Evolutionary conservation across 2,329 filamentous ascomycete genomes (phyloP), one percentile per base, ranked within the genome.

Genomic region (Scolecobasidium constrictum): DNA sequence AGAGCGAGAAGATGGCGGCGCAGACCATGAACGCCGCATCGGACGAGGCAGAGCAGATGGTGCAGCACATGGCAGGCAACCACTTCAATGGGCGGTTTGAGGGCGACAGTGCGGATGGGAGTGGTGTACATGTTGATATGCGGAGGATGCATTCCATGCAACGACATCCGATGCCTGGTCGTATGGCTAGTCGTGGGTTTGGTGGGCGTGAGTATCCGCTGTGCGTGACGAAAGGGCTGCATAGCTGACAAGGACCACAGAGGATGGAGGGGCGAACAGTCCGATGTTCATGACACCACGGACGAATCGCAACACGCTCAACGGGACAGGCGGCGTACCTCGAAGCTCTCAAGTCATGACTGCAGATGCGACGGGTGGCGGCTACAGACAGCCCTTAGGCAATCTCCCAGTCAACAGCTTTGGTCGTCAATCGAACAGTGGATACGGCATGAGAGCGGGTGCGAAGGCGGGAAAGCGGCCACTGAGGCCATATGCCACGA

Each of bases 351-450:
- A 47, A 5, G 50, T 50, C 13, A 44, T 50, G n/a, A 50, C 44
- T 38, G 46, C 43, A 3, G 48, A 54, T 20, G 38, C 42, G 6
- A 47, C 48, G 18, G 46, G 51, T 17, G 33, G 49, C n/a, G 56
- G 58, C 35, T 55, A 54, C 26, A 53, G 61, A 36, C 59, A 59
- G 31, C 51, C 58, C 11, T 44, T 65, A 4, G 49, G 50, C n/a
- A 49, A 47, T 20, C 17, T 54, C 12, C 43, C 54, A 37, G 40
- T 49, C 12, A 56, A 56, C 40, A 36, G 49, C 4, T 50, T 52
- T 38, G 35, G 43, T 11, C 42, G 46, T 15, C 38, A 47, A 12
- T 47, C 47, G 9, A 44, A 52, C 20, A 50, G 50, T n/a, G 54
- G 49, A 16, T 58, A 59, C 44, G 50, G 54, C 17, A 52, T 59